Base-by-base conservation (phyloP, 2,329 filamentous ascomycete genomes). In the Tothia fuscella region DNA sequence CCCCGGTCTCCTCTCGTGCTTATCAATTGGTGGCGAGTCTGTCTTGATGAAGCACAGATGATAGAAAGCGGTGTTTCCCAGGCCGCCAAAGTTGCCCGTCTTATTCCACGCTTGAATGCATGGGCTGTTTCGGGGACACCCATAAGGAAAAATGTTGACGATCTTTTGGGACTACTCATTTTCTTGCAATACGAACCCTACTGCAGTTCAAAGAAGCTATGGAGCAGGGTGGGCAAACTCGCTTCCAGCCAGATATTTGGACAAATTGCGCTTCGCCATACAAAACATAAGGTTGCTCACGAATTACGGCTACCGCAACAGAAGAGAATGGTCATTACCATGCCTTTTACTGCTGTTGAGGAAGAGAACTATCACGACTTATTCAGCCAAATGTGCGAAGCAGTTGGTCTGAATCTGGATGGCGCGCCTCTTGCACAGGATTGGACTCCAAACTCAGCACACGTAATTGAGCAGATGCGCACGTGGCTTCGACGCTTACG, bases 121-220 rank as follows among this genome's bases (percentile, higher is more conserved):
- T 96, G 91, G 91, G 87, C 82, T 12, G 78, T 98, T 30, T 89
- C 86, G 0, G 91, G 86, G 31, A 98, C 91, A 1, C 91, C 91
- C 0, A 71, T 96, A 28, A 81, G 83, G 49, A 84, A 86, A 49
- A 74, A 86, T 47, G 72, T 89, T 24, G 66, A 72, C 52, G 89
- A 95, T 57, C 66, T 95, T 6, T 78, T 79, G 49, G 89, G 89
- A 0, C 66, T 96, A 4, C 59, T 96, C 1, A 66, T 82, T 0
- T 96, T 98, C 50, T 69, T 96, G 6, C 72, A 74, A 14, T 87
- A 82, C 52, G 72, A 86, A 45, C 86, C 87, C 2, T 89, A 83
- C 54, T 80, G 75, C 42, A 74, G 72, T 5, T 73, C 71, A 9
- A 64, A 69, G 6, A 63, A 70, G 9, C 58, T 81, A 1, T 95